Evolutionary conservation across 352 stramenopile species (phyloP).

Genomic region (Phytophthora litchii): DNA sequence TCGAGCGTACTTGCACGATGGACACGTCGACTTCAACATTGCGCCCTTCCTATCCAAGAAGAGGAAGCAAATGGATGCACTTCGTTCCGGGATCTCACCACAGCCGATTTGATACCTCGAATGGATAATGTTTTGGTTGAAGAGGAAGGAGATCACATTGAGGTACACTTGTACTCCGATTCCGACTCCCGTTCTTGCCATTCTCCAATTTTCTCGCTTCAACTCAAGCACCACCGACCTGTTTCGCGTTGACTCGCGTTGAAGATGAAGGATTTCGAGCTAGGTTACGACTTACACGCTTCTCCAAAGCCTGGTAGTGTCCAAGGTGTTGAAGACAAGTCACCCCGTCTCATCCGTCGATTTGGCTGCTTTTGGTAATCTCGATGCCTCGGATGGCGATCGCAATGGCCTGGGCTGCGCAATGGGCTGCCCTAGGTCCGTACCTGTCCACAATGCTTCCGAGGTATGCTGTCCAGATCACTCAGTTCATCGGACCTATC

Average conservation of each 20-base stretch:
- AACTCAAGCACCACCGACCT: neutral
- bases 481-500: conserved; percentile 57
- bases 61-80: neutral
- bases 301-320: conserved; percentile 25
- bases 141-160: neutral
- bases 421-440: conserved; percentile 59
- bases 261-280: conserved; percentile 28
- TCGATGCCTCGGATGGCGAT: conserved; percentile 62
- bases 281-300: conserved; percentile 27
- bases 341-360: conserved; percentile 30
- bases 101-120: neutral
- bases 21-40: conserved; percentile 11
- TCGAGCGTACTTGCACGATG: neutral
- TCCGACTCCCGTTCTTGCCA: conserved; percentile 1
- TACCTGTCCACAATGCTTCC: conserved; percentile 56
- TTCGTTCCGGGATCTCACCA: neutral
- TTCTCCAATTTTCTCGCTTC: conserved; percentile 12
- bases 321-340: conserved; percentile 5
- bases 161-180: neutral
- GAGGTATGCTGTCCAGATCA: conserved; percentile 48
- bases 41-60: conserved; percentile 1
- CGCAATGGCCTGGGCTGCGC: conserved; percentile 58
- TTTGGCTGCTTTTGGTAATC: conserved; percentile 46
- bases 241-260: neutral
- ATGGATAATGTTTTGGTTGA: neutral